phyloP scores from a whole-genome alignment of 73 alveolate genomes.

The Paramecium tetraurelia region DNA sequence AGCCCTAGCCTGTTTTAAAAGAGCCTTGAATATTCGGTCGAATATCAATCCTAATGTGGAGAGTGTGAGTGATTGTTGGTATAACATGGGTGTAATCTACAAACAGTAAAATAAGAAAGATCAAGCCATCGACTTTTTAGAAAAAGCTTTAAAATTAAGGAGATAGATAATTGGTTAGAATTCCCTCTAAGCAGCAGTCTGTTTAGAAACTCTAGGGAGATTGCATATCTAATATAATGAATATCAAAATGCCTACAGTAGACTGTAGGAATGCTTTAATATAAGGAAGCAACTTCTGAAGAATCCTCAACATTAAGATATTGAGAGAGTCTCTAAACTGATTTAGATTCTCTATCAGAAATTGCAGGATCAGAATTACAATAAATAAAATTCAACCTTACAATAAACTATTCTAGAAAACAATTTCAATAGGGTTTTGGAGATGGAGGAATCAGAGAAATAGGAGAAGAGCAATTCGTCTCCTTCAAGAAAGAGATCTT shows the following conservation, averaged over 20 bases:
- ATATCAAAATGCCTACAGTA: background rate
- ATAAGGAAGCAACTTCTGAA: background rate
- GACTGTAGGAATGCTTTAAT: background rate
- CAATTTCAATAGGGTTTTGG: background rate
- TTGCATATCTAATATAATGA: background rate
- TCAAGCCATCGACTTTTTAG: background rate
- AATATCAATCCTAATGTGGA: background rate
- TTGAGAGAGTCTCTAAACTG: constrained; percentile 9
- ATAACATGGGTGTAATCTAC: constrained; percentile 10
- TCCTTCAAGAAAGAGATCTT: background rate
- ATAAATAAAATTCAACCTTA: background rate
- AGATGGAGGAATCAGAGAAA: background rate
- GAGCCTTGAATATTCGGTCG: background rate
- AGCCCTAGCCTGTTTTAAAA: constrained; percentile 33
- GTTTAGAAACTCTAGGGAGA: constrained; percentile 28
- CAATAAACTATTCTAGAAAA: background rate
- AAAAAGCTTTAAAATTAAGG: constrained; percentile 10
- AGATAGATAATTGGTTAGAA: constrained; percentile 6
- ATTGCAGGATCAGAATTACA: background rate
- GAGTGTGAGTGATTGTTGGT: constrained; percentile 32
- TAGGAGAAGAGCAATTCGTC: background rate
- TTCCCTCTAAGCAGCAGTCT: background rate
- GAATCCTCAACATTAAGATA: background rate
- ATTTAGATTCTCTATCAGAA: background rate
- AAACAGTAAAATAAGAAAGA: background rate